A percentile compares a stretch with the other conserved stretches of the same genome.
phyloP scores from a whole-genome alignment of 2,329 filamentous ascomycete genomes.

The Ophiostoma perfectum region DNA sequence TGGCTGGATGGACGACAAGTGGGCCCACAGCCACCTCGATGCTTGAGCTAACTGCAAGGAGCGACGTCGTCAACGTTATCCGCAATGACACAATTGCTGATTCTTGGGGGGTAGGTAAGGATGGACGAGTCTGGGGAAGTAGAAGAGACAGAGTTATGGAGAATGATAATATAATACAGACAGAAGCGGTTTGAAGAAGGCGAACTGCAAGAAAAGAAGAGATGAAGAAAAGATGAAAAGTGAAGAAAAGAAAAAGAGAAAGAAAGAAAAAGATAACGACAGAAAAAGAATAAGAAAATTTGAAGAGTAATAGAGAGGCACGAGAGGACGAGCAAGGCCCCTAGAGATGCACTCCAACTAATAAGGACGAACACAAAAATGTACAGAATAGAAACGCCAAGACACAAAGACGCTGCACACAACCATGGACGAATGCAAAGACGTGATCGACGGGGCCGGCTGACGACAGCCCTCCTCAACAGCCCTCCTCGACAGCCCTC shows the following conservation, averaged over 20 bases:
- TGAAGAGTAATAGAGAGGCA: no score
- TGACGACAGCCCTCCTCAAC: background rate
- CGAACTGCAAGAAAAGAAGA: background rate
- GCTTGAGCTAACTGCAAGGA: constrained; percentile 10
- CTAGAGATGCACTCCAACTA: no score
- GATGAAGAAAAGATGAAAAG: no score
- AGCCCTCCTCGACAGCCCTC: background rate
- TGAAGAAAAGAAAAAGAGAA: no score
- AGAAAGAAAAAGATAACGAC: background rate
- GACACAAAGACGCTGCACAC: background rate
- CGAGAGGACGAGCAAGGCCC: no score
- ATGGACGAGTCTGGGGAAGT: background rate
- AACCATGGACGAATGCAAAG: constrained; percentile 4
- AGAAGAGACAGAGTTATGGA: background rate
- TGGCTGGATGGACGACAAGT: background rate
- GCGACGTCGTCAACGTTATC: constrained; percentile 19
- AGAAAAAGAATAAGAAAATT: background rate
- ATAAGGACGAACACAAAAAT: no score
- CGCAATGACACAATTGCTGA: constrained; percentile 20
- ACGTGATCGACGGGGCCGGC: constrained; percentile 16
- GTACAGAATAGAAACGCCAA: background rate
- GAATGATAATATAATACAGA: background rate
- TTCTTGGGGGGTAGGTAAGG: constrained; percentile 1
- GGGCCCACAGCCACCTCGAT: background rate
- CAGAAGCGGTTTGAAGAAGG: background rate